A percentile compares a stretch with the other conserved stretches of the same genome.
Conservation (phyloP, 2,329 filamentous ascomycete species). For the Fusarium luffae region DNA sequence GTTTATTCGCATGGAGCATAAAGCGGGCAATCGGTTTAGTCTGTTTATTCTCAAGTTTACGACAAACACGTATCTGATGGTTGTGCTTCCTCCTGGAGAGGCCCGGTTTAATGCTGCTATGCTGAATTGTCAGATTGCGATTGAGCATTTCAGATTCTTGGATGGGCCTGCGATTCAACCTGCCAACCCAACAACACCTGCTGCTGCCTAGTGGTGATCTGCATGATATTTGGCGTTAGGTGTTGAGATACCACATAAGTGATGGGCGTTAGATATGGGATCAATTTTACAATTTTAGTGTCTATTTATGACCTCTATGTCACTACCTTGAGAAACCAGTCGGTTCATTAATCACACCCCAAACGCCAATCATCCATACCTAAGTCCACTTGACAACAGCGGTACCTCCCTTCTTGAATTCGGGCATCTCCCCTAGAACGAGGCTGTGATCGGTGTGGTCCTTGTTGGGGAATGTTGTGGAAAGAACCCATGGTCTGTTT, state of each 20-base stretch:
- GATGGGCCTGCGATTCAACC: constrained; percentile 58
- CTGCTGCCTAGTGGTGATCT: too few relatives aligned
- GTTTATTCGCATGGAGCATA: constrained; percentile 84
- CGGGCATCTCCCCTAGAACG: constrained; percentile 68
- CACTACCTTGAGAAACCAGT: constrained; percentile 10
- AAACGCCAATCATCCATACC: constrained; percentile 33
- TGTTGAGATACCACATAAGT: constrained; percentile 45
- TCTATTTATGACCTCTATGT: constrained; percentile 30
- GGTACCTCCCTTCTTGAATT: constrained; percentile 74
- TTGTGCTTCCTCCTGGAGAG: constrained; percentile 90
- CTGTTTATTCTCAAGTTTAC: constrained; percentile 96
- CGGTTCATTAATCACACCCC: constrained; percentile 22
- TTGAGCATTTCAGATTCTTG: constrained; percentile 80
- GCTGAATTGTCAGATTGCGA: constrained; percentile 88
- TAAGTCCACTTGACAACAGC: constrained; percentile 70
- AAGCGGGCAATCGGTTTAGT: constrained; percentile 81
- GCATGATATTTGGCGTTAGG: constrained; percentile 30
- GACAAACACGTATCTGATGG: constrained; percentile 96
- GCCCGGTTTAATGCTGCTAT: constrained; percentile 90
- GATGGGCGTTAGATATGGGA: constrained; percentile 31
- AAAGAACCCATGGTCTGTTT: constrained; percentile 75
- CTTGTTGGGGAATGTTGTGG: constrained; percentile 86
- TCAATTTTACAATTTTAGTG: constrained; percentile 4
- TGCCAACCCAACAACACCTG: constrained; percentile 4
- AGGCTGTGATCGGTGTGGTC: constrained; percentile 76